Evolutionary conservation across 1,139 yeast species (phyloP), one percentile per base, ranked within the genome.

Genomic region (Magnusiomyces tetraspermus): DNA sequence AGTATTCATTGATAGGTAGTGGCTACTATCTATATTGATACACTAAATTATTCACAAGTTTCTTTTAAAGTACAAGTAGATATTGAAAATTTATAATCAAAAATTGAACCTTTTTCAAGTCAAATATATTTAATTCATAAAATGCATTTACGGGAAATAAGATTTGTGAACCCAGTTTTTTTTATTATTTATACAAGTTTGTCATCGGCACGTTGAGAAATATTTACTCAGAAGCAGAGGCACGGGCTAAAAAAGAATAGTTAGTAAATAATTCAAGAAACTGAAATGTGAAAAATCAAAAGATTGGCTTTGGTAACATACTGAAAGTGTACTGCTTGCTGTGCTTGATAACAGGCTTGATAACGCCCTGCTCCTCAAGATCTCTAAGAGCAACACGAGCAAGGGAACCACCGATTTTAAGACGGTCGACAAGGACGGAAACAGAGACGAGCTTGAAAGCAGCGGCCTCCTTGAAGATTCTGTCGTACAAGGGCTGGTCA

Each of bases 381-480:
- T 92, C 96, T 76, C 80, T 83, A 74, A 92, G 85, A 71, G 97
- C 98, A 74, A 88, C 85, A 79, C 99, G 90, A 71, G 99, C 99
- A 71, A 92, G 71, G 62, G 99, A 90, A 76, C 98, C 99, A 80
- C 96, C 96, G 71, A 92, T 80, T 95, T 94, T 92, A 76, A 94
- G 84, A 83, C 98, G 90, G 79, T 92, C 99, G 71, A 92, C 98
- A 71, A 92, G 83, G 65, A 92, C 97, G 62, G 97, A 90, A 67
- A 92, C 96, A 61, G 98, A 87, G 67, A 92, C 95, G 76, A 82
- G 89, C 84, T 94, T 92, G 94, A 85, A 92, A 67, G 96, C 87
- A 79, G 97, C 97, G 61, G 92, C 97, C 74, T 94, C 98, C 87
- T 92, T 94, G 80, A 89, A 77, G 80, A 92, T 87, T 82, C 96